Percentiles rank a stretch among this genome's conserved stretches.
These are phyloP conservation scores for Ogataea wickerhamii DNA, from an alignment of 805 yeast species.

Conservation along the genomic window DNA sequence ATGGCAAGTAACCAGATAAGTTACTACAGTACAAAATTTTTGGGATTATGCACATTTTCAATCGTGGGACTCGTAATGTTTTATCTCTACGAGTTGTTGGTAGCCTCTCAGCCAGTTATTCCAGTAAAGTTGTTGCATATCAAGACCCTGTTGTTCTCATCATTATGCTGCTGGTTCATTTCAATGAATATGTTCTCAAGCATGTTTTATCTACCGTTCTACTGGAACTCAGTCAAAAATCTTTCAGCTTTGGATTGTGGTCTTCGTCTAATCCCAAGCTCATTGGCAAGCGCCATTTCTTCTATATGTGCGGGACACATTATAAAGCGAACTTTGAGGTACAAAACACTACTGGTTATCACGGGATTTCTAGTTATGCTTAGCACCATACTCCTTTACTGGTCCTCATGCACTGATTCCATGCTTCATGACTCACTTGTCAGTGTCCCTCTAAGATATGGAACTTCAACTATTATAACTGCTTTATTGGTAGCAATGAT, in stretches of 20 bases:
- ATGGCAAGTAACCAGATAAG: constrained; percentile 55
- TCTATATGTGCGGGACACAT: constrained; percentile 62
- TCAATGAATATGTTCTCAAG: constrained; percentile 64
- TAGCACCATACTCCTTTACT: constrained; percentile 42
- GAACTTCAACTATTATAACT: constrained; percentile 64
- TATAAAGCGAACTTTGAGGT: constrained; percentile 66
- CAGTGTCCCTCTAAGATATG: constrained; percentile 55
- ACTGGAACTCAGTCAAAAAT: constrained; percentile 33
- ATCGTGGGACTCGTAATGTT: constrained; percentile 38
- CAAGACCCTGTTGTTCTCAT: constrained; percentile 59
- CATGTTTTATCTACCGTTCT: constrained; percentile 69
- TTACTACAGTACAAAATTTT: constrained; percentile 26
- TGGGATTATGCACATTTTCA: not conserved
- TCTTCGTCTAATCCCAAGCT: constrained; percentile 48
- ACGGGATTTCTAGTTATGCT: constrained; percentile 41
- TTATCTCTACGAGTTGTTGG: constrained; percentile 45
- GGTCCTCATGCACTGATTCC: constrained; percentile 13
- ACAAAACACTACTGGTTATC: constrained; percentile 43
- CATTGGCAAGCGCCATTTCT: constrained; percentile 63
- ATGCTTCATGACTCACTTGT: constrained; percentile 39
- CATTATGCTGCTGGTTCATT: constrained; percentile 64
- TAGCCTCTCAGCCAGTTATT: constrained; percentile 62
- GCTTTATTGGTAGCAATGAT: constrained; percentile 70
- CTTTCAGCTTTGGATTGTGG: constrained; percentile 34
- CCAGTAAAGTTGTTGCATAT: constrained; percentile 55